Conservation (phyloP, 805 yeast genomes). For the Pichia membranifaciens region DNA sequence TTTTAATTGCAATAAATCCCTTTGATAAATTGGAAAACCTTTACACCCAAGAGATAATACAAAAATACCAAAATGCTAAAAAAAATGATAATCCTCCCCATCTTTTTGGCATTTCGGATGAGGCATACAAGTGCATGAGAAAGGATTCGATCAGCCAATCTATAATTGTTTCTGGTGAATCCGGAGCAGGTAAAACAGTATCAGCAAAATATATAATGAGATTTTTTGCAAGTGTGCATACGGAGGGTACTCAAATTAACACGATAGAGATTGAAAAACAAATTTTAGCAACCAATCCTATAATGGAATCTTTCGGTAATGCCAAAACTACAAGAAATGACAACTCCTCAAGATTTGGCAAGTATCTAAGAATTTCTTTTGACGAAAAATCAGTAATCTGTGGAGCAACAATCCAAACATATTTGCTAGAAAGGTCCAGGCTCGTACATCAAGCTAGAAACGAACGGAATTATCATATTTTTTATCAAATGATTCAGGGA, state of each 20-base stretch:
- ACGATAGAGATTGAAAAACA: slow-evolving; percentile 72
- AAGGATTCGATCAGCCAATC: slow-evolving; percentile 81
- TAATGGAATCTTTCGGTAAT: slow-evolving; percentile 97
- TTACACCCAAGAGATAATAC: slow-evolving; percentile 85
- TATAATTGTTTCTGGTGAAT: slow-evolving; percentile 95
- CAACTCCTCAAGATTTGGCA: slow-evolving; percentile 96
- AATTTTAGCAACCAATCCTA: slow-evolving; percentile 93
- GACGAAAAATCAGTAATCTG: slow-evolving; percentile 68
- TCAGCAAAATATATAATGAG: slow-evolving; percentile 97
- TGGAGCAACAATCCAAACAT: slow-evolving; percentile 93
- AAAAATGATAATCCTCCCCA: slow-evolving; percentile 96
- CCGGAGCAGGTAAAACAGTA: slow-evolving; percentile 98
- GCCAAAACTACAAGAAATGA: slow-evolving; percentile 97
- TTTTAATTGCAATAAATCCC: slow-evolving; percentile 92
- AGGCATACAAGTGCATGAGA: slow-evolving; percentile 91
- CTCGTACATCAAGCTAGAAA: slow-evolving; percentile 81
- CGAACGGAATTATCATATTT: slow-evolving; percentile 93
- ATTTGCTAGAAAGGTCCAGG: slow-evolving; percentile 86
- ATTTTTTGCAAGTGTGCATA: slow-evolving; percentile 89
- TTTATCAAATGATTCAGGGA: slow-evolving; percentile 84
- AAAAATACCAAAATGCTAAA: slow-evolving; percentile 85
- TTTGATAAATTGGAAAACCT: slow-evolving; percentile 85
- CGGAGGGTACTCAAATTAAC: slow-evolving; percentile 46
- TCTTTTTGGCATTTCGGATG: slow-evolving; percentile 94
- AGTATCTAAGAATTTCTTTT: slow-evolving; percentile 85